A percentile compares a stretch with the other conserved stretches of the same genome.
Evolutionary conservation across 306 rosid species (phyloP).

Genomic region (Pachyrhizus erosus): DNA sequence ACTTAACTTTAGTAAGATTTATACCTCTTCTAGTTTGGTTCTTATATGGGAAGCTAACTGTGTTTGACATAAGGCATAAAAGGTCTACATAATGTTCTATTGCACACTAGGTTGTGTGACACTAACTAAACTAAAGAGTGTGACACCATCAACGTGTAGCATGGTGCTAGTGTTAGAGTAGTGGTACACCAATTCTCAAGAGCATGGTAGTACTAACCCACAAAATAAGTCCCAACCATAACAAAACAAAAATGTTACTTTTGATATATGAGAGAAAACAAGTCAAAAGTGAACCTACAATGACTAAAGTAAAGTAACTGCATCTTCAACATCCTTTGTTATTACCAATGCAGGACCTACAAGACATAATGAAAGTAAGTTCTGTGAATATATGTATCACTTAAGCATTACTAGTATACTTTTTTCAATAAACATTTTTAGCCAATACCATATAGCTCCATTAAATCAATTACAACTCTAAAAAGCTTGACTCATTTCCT

Average conservation of each 20-base stretch:
- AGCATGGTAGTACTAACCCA: no score
- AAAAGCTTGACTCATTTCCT: constrained; percentile 98
- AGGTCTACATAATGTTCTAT: constrained; percentile 65
- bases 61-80: constrained; percentile 72
- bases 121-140: constrained; percentile 64
- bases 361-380: constrained; percentile 55
- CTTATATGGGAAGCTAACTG: constrained; percentile 60
- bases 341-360: constrained; percentile 98
- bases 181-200: no score
- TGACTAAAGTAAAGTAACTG: constrained; percentile 95
- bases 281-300: no score
- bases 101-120: constrained; percentile 57
- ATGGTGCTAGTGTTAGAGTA: no score
- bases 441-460: constrained; percentile 98
- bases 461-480: constrained; percentile 91
- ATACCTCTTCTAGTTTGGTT: constrained; percentile 71
- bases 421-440: constrained; percentile 33
- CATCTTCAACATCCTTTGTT: constrained; percentile 99
- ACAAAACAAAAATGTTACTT: no score
- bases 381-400: constrained; percentile 37
- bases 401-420: neutral
- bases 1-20: constrained; percentile 34
- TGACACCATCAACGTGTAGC: no score
- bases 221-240: no score
- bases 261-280: no score